Evolutionary conservation across 495 filamentous ascomycete genomes (phyloP), one percentile per base, ranked within the genome.

Genomic region (Astrothelium subdiscretum): DNA sequence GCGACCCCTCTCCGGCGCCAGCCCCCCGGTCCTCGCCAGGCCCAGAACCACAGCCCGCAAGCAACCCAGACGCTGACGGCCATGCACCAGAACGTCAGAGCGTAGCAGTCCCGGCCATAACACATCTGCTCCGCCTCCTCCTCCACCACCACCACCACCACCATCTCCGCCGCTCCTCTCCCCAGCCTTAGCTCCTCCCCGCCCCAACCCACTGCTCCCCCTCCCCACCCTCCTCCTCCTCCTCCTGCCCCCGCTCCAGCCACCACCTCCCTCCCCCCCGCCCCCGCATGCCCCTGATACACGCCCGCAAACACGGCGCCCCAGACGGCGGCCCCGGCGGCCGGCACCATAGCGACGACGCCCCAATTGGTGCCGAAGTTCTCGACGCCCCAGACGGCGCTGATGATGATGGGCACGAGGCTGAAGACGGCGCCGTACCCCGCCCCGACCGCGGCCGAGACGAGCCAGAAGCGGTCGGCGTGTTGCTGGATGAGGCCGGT

Each of bases 281-380:
- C 61, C 20, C 69, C 68, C 57, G 60, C 76, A 65, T 67, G 60
- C 70, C 74, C 24, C 70, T 96, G 85, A 72, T 97, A 98, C 3
- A 89, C 85, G 0, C 76, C 80, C 8, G 86, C 86, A 70, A 96
- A 98, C 13, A 96, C 74, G 3, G 89, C 66, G 0, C 94, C 89
- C 91, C 90, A 98, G 11, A 91, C 77, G 0, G 89, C 87, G 0
- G 91, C 90, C 0, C 92, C 92, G 2, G 83, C 72, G 1, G 92
- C 94, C 10, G 94, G 94, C 57, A 91, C 87, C 77, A 95, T 89
- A 35, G 89, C 89, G 18, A 98, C 85, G 63, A 97, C 90, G 15
- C 94, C 94, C 86, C 92, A 98, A 67, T 98, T 97, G 2, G 94
- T 98, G 63, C 89, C 94, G 72, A 97, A 97, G 73, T 97, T 98